These are phyloP conservation scores for Ophiocordyceps camponoti-floridani DNA, from an alignment of 2,329 filamentous ascomycete species.

Conservation along the genomic window DNA sequence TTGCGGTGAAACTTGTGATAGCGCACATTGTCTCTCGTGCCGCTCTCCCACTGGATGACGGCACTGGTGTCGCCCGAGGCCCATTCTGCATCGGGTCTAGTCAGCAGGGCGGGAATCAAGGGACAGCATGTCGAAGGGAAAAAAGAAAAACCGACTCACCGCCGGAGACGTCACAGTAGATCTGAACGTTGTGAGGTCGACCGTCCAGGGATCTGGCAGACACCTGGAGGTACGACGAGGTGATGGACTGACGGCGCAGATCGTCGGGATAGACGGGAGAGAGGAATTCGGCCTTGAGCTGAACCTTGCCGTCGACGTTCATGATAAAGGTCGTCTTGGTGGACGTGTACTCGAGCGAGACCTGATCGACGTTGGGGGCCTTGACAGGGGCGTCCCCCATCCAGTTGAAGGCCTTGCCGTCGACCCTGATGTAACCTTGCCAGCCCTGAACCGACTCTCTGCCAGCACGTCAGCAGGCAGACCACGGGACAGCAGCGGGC, in stretches of 20 bases:
- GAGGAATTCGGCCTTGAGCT: slow-evolving; percentile 51
- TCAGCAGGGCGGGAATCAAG: background rate
- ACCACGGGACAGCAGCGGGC: background rate
- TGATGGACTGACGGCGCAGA: slow-evolving; percentile 46
- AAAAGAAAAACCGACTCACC: slow-evolving; percentile 3
- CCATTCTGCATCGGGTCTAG: no score
- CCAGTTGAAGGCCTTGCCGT: slow-evolving; percentile 46
- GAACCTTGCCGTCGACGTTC: slow-evolving; percentile 40
- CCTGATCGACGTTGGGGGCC: slow-evolving; percentile 35
- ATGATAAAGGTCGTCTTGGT: slow-evolving; percentile 55
- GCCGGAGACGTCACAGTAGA: slow-evolving; percentile 53
- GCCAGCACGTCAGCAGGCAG: background rate
- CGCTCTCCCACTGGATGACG: slow-evolving; percentile 44
- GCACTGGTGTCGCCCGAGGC: slow-evolving; percentile 41
- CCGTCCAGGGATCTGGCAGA: slow-evolving; percentile 45
- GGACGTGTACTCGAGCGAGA: slow-evolving; percentile 50
- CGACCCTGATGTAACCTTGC: slow-evolving; percentile 52
- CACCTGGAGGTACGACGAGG: slow-evolving; percentile 53
- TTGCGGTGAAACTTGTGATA: slow-evolving; percentile 47
- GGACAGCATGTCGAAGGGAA: slow-evolving; percentile 13
- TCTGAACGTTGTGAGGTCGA: slow-evolving; percentile 40
- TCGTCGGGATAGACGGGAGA: slow-evolving; percentile 53
- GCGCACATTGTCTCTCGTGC: slow-evolving; percentile 27
- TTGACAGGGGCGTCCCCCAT: slow-evolving; percentile 39
- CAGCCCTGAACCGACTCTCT: slow-evolving; percentile 37